Conservation (phyloP, 768 basidiomycete species). For the Tylopilus sp. region DNA sequence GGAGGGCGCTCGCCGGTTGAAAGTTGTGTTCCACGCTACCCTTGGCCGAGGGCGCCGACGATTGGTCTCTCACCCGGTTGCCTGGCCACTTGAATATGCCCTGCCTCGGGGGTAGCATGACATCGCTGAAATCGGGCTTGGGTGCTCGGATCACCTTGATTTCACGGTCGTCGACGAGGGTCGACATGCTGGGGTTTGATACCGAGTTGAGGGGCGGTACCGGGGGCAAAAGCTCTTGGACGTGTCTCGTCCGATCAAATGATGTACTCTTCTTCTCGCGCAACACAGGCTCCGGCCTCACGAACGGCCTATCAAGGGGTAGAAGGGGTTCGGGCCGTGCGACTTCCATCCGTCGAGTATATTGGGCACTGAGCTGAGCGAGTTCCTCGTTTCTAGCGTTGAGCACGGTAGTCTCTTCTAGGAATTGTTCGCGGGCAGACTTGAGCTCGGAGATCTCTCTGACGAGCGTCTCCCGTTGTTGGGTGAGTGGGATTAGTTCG, state of each 20-base stretch:
- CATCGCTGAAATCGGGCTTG: constrained; percentile 36
- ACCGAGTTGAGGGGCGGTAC: constrained; percentile 15
- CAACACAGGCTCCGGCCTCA: constrained; percentile 10
- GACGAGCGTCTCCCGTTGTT: constrained; percentile 72
- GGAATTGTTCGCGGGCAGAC: constrained; percentile 77
- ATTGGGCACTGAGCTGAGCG: constrained; percentile 81
- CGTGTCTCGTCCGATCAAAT: constrained; percentile 24
- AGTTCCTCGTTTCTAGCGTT: constrained; percentile 92
- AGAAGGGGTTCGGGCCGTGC: constrained; percentile 16
- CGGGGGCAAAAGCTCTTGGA: constrained; percentile 5
- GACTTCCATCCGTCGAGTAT: constrained; percentile 71
- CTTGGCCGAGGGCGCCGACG: constrained; percentile 35
- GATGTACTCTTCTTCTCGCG: constrained; percentile 29
- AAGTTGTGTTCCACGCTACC: constrained; percentile 71
- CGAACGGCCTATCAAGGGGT: constrained; percentile 1
- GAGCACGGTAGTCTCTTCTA: constrained; percentile 89
- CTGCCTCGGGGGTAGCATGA: constrained; percentile 49
- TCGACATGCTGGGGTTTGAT: constrained; percentile 17
- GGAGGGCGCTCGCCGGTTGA: constrained; percentile 82
- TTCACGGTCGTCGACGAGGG: constrained; percentile 29
- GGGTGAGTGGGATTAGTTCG: constrained; percentile 81
- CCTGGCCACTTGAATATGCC: constrained; percentile 74
- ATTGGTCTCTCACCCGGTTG: constrained; percentile 48
- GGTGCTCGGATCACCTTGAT: constrained; percentile 26
- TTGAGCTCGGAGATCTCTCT: constrained; percentile 86